Evolutionary conservation across 2,329 filamentous ascomycete species (phyloP).

Genomic region (Davidsoniella virescens): DNA sequence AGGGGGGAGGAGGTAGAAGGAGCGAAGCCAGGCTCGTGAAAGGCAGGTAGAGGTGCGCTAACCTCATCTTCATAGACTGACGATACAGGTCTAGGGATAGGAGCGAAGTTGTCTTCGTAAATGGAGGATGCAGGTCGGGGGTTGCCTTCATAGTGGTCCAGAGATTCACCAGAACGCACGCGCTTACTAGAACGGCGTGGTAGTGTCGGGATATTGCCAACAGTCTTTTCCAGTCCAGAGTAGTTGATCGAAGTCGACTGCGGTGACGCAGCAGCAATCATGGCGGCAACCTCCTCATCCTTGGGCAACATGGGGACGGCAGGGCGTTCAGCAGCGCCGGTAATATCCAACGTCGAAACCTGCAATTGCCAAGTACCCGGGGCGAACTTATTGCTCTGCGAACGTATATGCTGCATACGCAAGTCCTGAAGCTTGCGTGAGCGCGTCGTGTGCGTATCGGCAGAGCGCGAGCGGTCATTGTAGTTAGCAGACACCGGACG

Average conservation of each 20-base stretch:
- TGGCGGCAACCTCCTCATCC: slow-evolving; percentile 3
- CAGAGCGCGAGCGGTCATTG: slow-evolving; percentile 6
- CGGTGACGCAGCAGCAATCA: too few relatives aligned
- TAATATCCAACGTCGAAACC: slow-evolving; percentile 10
- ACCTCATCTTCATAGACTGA: background rate
- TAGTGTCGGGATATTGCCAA: background rate
- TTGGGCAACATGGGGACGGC: slow-evolving; percentile 5
- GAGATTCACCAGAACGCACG: background rate
- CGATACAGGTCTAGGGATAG: background rate
- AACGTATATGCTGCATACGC: slow-evolving; percentile 6
- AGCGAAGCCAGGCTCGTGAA: background rate
- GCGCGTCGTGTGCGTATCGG: background rate
- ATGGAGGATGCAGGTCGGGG: background rate
- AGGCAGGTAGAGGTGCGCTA: background rate
- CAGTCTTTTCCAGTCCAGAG: too few relatives aligned
- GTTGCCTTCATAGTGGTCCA: background rate
- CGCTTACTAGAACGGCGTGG: slow-evolving; percentile 3
- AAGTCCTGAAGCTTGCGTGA: slow-evolving; percentile 1
- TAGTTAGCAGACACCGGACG: background rate
- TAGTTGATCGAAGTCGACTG: background rate
- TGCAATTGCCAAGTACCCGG: slow-evolving; percentile 10
- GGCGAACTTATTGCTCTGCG: slow-evolving; percentile 2
- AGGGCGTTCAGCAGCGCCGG: slow-evolving; percentile 7
- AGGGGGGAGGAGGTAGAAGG: background rate
- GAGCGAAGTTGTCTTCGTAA: too few relatives aligned